Base-by-base conservation (phyloP, 2,329 filamentous ascomycete genomes). In the Ceratocystiopsis sp. region DNA sequence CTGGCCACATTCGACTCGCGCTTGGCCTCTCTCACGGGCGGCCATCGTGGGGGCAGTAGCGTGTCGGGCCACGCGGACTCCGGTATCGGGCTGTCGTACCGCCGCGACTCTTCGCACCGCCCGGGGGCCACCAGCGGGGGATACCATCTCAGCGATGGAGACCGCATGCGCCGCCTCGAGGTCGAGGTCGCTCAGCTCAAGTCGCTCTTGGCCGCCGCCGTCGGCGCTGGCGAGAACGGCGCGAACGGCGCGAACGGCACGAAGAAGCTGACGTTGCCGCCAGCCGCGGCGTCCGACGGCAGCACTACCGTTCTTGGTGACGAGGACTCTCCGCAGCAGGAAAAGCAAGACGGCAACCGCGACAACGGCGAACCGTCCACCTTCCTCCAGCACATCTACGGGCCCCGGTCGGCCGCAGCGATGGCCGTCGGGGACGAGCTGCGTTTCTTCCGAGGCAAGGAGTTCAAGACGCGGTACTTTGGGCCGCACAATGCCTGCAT, bases 401-500 rank as follows among this genome's bases (percentile, higher is more conserved):
- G 48, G n/a, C 39, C 44, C 52, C 53, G 56, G 35, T 60, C 58
- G 38, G 67, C 70, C 46, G 67, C 65, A 46, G 48, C 49, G 4
- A 48, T 46, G 35, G 37, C 45, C 25, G 44, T 47, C 9, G 49
- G 49, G 41, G 66, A 68, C 29, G 70, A 75, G 55, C 61, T 71
- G 52, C 67, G 69, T 42, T 74, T 73, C 58, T 69, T 74, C 55
- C 62, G 69, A 29, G 69, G 71, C 44, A 71, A 73, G 52, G 69
- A 71, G 48, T 75, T 75, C 55, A 69, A 70, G 51, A 74, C 69
- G 3, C 65, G 71, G 48, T 76, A 75, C 53, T 73, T 70, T 51
- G 71, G 73, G 2, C 71, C 71, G 3, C 69, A 75, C 54, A 76
- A 74, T 50, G 69, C 71, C 38, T 75, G 67, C 58, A 69, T 74